These are phyloP conservation scores for Arthrobotrys sinensis DNA, from an alignment of 2,329 filamentous ascomycete genomes.

Conservation along the genomic window DNA sequence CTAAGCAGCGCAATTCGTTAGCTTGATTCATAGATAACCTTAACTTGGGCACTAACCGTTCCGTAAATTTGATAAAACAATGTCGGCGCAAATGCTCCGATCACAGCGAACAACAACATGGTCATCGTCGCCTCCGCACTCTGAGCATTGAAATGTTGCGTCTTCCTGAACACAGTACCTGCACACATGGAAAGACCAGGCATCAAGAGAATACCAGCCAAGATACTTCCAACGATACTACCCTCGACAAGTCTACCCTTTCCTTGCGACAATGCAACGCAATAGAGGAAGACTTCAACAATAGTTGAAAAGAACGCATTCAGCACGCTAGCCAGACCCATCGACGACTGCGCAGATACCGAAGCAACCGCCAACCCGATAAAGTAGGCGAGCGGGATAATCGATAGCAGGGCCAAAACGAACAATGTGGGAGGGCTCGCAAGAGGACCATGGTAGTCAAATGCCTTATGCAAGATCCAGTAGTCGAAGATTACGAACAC, in stretches of 20 bases:
- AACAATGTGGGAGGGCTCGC: slow-evolving; percentile 91
- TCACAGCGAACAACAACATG: slow-evolving; percentile 96
- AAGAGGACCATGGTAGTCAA: slow-evolving; percentile 73
- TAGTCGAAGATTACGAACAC: slow-evolving; percentile 95
- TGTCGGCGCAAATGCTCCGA: slow-evolving; percentile 94
- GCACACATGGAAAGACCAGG: slow-evolving; percentile 99
- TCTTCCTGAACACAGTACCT: slow-evolving; percentile 96
- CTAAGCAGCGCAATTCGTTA: slow-evolving; percentile 68
- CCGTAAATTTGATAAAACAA: slow-evolving; percentile 99
- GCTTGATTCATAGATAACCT: slow-evolving; percentile 60
- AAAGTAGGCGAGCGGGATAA: slow-evolving; percentile 97
- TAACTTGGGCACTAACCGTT: slow-evolving; percentile 73
- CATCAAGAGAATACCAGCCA: slow-evolving; percentile 93
- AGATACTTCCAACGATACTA: slow-evolving; percentile 97
- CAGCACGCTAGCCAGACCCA: slow-evolving; percentile 96
- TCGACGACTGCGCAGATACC: slow-evolving; percentile 97
- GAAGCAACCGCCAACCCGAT: slow-evolving; percentile 98
- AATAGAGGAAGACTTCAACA: slow-evolving; percentile 98
- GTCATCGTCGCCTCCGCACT: slow-evolving; percentile 92
- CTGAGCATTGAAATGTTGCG: slow-evolving; percentile 96
- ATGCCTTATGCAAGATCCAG: slow-evolving; percentile 74
- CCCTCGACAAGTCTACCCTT: slow-evolving; percentile 95
- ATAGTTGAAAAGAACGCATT: slow-evolving; percentile 99
- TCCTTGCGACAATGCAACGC: slow-evolving; percentile 90
- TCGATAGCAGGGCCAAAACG: slow-evolving; percentile 84